Conservation (phyloP, 495 filamentous ascomycete species). For the Podospora appendiculata region DNA sequence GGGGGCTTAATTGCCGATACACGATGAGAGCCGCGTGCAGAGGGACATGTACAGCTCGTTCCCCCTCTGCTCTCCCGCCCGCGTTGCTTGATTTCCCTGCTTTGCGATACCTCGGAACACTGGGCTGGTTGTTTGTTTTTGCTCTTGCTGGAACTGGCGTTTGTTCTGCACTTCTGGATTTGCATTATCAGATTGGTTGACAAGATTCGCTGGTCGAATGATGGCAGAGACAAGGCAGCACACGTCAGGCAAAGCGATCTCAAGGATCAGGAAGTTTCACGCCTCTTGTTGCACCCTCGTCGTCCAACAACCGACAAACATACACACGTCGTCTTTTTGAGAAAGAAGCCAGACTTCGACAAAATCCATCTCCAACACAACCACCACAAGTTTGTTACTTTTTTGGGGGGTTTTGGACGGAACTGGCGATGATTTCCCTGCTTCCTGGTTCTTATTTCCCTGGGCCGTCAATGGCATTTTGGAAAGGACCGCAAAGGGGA, state of each 20-base stretch:
- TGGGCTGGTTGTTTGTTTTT: constrained; percentile 21
- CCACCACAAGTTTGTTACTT: background rate
- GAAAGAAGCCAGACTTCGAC: background rate
- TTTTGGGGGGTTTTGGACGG: background rate
- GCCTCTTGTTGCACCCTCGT: constrained; percentile 4
- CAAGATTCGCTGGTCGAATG: constrained; percentile 6
- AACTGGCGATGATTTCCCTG: background rate
- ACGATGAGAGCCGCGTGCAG: constrained; percentile 16
- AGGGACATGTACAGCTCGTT: constrained; percentile 12
- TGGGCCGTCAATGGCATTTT: background rate
- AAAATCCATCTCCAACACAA: background rate
- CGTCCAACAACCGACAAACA: constrained; percentile 7
- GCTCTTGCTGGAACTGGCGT: constrained; percentile 16
- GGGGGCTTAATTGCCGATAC: constrained; percentile 28
- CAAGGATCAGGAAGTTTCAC: background rate
- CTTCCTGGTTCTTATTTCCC: background rate
- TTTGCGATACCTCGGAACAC: constrained; percentile 16
- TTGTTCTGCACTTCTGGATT: constrained; percentile 7
- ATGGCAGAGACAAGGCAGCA: background rate
- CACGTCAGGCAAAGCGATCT: background rate
- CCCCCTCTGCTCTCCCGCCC: constrained; percentile 14
- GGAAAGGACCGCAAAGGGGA: background rate
- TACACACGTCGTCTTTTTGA: constrained; percentile 10
- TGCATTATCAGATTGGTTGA: constrained; percentile 8
- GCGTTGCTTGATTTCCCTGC: constrained; percentile 13